Percentiles rank a stretch among this genome's conserved stretches.
Evolutionary conservation across 345 rosid species (phyloP).

Genomic region (Cardamine chenopodiifolia): DNA sequence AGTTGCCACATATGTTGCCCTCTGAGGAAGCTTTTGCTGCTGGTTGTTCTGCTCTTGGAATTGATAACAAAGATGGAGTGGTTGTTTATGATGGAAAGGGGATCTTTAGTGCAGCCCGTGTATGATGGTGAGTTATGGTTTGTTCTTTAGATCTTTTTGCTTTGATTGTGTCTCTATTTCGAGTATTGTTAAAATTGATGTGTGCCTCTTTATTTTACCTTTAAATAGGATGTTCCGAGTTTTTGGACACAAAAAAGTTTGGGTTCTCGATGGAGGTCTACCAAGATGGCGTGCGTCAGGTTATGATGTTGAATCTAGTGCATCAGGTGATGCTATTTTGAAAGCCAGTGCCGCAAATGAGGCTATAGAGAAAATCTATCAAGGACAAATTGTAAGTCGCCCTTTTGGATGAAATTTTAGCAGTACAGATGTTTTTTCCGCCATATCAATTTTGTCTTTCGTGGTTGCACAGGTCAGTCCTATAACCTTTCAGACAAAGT

Average conservation of each 20-base stretch:
- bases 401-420: not conserved
- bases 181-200: conserved; percentile 13
- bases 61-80: conserved; percentile 78
- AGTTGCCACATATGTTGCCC: conserved; percentile 99
- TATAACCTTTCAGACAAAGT: conserved; percentile 75
- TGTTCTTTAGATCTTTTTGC: not conserved
- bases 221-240: conserved; percentile 87
- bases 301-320: conserved; percentile 97
- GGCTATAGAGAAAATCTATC: conserved; percentile 92
- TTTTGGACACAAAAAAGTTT: conserved; percentile 85
- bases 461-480: conserved; percentile 68
- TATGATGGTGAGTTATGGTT: conserved; percentile 83
- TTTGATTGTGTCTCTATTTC: not conserved
- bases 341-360: conserved; percentile 98
- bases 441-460: not conserved
- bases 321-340: conserved; percentile 91
- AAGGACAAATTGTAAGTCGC: conserved; percentile 73
- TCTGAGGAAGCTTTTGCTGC: conserved; percentile 97
- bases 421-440: not conserved
- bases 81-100: conserved; percentile 99
- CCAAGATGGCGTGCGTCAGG: conserved; percentile 99
- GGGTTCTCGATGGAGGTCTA: conserved; percentile 97
- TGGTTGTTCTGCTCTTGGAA: conserved; percentile 94
- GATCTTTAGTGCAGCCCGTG: conserved; percentile 97
- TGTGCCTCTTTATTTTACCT: conserved; percentile 13